Percentiles rank a stretch among this genome's conserved stretches.
phyloP scores from a whole-genome alignment of 805 yeast genomes.

The Hanseniaspora osmophila region DNA sequence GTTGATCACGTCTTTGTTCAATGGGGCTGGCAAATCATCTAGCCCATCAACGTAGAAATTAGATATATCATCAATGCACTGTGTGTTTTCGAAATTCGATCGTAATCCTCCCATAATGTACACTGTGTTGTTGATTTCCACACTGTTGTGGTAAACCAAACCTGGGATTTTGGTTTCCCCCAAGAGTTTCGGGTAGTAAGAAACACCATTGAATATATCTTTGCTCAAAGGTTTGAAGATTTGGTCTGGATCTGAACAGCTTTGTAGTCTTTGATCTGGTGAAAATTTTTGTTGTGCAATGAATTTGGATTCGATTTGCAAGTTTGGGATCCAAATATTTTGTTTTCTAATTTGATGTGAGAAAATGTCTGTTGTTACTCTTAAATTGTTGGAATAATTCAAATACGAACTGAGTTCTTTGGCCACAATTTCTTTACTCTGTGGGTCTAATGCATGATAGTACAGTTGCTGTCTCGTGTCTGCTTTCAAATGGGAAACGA shows the following conservation, averaged over 20 bases:
- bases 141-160: slow-evolving; percentile 29
- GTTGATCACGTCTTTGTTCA: slow-evolving; percentile 27
- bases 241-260: neutral
- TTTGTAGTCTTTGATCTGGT: neutral
- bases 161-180: slow-evolving; percentile 30
- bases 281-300: neutral
- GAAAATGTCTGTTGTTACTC: neutral
- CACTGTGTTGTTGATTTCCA: slow-evolving; percentile 26
- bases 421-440: neutral
- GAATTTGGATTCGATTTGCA: neutral
- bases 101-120: slow-evolving; percentile 32
- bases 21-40: slow-evolving; percentile 32
- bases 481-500: too few species aligned
- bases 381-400: neutral
- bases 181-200: slow-evolving; percentile 19
- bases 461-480: neutral
- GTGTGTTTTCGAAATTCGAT: slow-evolving; percentile 8
- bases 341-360: neutral
- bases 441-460: neutral
- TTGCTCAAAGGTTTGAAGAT: neutral
- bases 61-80: slow-evolving; percentile 11
- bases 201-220: slow-evolving; percentile 13
- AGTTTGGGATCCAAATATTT: neutral
- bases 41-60: slow-evolving; percentile 26
- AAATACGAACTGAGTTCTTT: neutral